A percentile compares a stretch with the other conserved stretches of the same genome.
Conservation (phyloP, 768 basidiomycete genomes). For the Lepiota brunneoincarnata region DNA sequence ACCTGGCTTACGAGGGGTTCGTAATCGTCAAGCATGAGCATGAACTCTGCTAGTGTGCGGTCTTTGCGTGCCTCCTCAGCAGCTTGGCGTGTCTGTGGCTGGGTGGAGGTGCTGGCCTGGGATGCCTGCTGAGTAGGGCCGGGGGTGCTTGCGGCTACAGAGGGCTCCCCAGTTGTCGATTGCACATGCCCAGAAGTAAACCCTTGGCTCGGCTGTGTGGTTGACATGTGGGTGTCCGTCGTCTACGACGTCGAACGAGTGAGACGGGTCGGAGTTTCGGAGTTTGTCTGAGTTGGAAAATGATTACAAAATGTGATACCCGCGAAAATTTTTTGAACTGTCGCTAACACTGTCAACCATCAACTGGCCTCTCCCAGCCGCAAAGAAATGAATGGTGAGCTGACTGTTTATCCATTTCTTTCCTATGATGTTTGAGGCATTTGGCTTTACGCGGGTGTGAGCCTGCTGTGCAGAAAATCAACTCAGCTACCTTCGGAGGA, state of each 20-base stretch:
- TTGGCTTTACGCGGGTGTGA: constrained; percentile 79
- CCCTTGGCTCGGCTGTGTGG: constrained; percentile 23
- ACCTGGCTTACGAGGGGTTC: constrained; percentile 74
- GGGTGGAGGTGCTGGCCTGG: constrained; percentile 30
- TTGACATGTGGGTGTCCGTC: constrained; percentile 27
- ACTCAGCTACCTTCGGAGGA: constrained; percentile 89
- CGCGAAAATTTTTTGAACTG: neutral
- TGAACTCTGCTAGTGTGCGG: constrained; percentile 86
- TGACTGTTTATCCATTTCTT: constrained; percentile 12
- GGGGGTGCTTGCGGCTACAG: constrained; percentile 15
- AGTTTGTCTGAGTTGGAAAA: constrained; percentile 22
- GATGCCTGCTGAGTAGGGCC: constrained; percentile 22
- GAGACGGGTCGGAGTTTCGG: constrained; percentile 30
- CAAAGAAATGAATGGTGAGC: constrained; percentile 25
- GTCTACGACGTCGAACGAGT: constrained; percentile 10
- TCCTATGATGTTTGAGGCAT: constrained; percentile 87
- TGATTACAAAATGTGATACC: constrained; percentile 14
- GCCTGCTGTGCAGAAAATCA: constrained; percentile 79
- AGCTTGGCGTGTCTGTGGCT: constrained; percentile 56
- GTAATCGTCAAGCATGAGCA: constrained; percentile 96
- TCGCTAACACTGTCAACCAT: neutral
- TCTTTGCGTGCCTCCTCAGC: constrained; percentile 86
- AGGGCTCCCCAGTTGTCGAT: constrained; percentile 12
- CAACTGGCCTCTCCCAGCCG: too few species aligned
- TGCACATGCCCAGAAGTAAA: constrained; percentile 4